Base-by-base conservation (phyloP, 352 stramenopile genomes). In the Globisporangium sylvaticum region DNA sequence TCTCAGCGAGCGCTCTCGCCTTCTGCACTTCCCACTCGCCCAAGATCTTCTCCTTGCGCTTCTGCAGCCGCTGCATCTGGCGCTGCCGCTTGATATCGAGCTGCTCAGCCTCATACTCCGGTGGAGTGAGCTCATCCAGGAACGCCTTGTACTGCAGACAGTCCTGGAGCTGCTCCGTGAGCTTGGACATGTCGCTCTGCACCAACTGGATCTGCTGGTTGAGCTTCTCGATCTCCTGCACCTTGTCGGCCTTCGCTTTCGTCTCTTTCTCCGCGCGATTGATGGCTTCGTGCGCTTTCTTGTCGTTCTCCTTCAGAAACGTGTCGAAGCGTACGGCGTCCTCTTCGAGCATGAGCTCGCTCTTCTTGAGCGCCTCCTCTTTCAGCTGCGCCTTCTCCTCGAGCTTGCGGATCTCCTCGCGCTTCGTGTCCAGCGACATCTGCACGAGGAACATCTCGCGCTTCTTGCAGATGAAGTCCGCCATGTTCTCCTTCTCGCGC, bases 221-320 rank as follows among this genome's bases (percentile, higher is more conserved):
- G 7, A 98, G 78, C 56, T 95, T 95, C 69, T 98, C 98, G 71
- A 99, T 97, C 60, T 98, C 92, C 62, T 98, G 88, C 0, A 97
- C 82, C 62, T 98, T 98, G 60, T 98, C 91, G 6, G 87, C 87
- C 73, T 98, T 98, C 29, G 87, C 85, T 50, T 96, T 98, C 25
- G 92, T 98, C 74, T 98, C 93, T 48, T 94, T 95, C 69, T 99
- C 96, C 4, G 94, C 93, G 24, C 84, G 78, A 62, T 98, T 98
- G 67, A 98, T 98, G 4, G 95, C 95, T 62, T 98, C 93, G 71
- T 98, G 91, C n/a, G 95, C 92, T 68, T 98, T 98, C 69, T 96
- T 97, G 83, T 98, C 95, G 69, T 98, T 98, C 66, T 98, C 95
- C 67, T 98, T 98, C n/a, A 98, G 68, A 44, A 98, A 98, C 20